Evolutionary conservation across 208 protist genomes (phyloP).

Genomic region (Histomonas meleagridis): DNA sequence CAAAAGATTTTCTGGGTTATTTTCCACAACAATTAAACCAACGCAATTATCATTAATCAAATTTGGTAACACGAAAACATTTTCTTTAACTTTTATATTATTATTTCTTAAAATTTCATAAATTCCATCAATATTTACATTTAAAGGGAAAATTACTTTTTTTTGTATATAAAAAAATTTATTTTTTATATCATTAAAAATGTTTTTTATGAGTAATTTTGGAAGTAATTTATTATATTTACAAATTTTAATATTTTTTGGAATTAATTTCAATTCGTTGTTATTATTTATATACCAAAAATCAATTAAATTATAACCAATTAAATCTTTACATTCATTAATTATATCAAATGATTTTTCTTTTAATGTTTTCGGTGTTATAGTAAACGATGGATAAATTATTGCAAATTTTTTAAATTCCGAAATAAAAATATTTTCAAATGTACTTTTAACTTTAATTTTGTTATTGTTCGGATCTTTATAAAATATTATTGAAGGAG

Average conservation of each 20-base stretch:
- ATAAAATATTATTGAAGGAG: background rate
- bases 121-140: background rate
- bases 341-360: too few relatives aligned
- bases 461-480: background rate
- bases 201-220: background rate
- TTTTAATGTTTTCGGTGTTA: background rate
- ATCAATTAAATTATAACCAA: background rate
- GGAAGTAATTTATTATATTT: background rate
- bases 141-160: background rate
- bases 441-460: background rate
- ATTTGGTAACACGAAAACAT: background rate
- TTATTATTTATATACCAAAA: background rate
- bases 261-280: background rate
- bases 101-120: background rate
- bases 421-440: background rate
- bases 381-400: background rate
- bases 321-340: background rate
- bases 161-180: constrained; percentile 12
- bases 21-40: background rate
- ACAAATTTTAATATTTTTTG: background rate
- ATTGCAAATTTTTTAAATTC: background rate
- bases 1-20: background rate
- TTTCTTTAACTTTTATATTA: background rate
- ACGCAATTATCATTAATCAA: background rate
- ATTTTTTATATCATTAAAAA: background rate